A percentile compares a stretch with the other conserved stretches of the same genome.
Conservation (phyloP, 441 rosid species). For the Omphalea diandra region DNA sequence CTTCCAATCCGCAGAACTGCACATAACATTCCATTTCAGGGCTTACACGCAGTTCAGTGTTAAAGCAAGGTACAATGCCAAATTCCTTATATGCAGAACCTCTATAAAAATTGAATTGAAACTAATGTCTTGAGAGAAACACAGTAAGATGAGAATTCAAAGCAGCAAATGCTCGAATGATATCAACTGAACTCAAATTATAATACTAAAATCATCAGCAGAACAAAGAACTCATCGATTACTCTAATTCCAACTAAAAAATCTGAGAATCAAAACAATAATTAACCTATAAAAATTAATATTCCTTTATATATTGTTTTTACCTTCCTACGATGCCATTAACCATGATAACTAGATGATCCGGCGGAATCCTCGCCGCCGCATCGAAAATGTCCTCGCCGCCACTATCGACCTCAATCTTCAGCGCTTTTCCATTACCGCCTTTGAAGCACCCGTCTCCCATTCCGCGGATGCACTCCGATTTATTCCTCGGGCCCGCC, state of each 20-base stretch:
- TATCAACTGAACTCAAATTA: too few relatives aligned
- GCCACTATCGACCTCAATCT: constrained; percentile 59
- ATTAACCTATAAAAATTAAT: too few relatives aligned
- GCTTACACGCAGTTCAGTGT: constrained; percentile 4
- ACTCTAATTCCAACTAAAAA: too few relatives aligned
- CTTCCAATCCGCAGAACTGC: constrained; percentile 88
- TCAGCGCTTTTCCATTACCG: constrained; percentile 26
- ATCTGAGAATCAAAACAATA: too few relatives aligned
- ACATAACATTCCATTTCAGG: constrained; percentile 1
- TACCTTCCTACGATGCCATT: constrained; percentile 87
- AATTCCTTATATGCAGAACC: neutral
- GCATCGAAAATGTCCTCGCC: constrained; percentile 62
- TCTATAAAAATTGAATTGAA: neutral
- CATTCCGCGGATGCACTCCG: constrained; percentile 43
- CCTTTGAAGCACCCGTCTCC: constrained; percentile 53
- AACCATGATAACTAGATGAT: constrained; percentile 88
- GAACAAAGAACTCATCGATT: too few relatives aligned
- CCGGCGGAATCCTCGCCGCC: constrained; percentile 42
- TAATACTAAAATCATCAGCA: too few relatives aligned
- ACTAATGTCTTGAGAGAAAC: constrained; percentile 1
- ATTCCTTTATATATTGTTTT: neutral
- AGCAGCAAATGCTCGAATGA: too few relatives aligned
- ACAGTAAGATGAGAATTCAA: neutral
- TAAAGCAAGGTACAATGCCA: neutral
- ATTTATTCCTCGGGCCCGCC: constrained; percentile 28